Conservation (phyloP, 164 flowering plant species). For the Piper longum region DNA sequence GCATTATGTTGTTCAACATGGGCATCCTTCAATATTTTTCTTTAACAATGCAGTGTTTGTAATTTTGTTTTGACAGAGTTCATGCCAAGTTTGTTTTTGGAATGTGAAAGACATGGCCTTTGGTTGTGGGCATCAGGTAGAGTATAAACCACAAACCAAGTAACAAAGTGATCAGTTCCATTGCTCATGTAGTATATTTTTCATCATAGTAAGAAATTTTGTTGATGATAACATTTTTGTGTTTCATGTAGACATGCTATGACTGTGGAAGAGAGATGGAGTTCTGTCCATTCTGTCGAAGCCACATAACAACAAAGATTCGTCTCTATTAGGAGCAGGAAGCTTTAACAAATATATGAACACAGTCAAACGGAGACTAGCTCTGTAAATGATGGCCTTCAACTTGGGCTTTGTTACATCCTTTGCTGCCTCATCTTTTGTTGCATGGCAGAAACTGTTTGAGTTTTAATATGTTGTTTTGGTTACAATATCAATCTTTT, state of each 20-base stretch:
- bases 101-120: slow-evolving; percentile 70
- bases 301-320: slow-evolving; percentile 6
- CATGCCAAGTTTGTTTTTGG: slow-evolving; percentile 63
- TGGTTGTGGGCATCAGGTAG: slow-evolving; percentile 88
- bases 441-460: too few relatives aligned
- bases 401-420: too few relatives aligned
- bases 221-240: neutral
- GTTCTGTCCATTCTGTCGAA: slow-evolving; percentile 11
- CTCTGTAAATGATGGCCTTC: too few relatives aligned
- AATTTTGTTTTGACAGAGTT: slow-evolving; percentile 17
- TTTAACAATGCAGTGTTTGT: too few relatives aligned
- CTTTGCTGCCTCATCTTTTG: too few relatives aligned
- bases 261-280: slow-evolving; percentile 11
- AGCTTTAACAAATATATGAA: too few relatives aligned
- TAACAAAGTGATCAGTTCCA: neutral
- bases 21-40: neutral
- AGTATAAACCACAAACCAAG: neutral
- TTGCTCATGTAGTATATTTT: too few relatives aligned
- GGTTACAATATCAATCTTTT: too few relatives aligned
- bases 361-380: too few relatives aligned
- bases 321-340: slow-evolving; percentile 4
- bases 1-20: slow-evolving; percentile 1
- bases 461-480: too few relatives aligned
- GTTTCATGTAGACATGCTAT: slow-evolving; percentile 8
- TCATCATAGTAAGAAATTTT: too few relatives aligned